Percentiles rank a stretch among this genome's conserved stretches.
These are phyloP conservation scores for Clarkia xantiana DNA, from an alignment of 345 rosid species.

Conservation along the genomic window DNA sequence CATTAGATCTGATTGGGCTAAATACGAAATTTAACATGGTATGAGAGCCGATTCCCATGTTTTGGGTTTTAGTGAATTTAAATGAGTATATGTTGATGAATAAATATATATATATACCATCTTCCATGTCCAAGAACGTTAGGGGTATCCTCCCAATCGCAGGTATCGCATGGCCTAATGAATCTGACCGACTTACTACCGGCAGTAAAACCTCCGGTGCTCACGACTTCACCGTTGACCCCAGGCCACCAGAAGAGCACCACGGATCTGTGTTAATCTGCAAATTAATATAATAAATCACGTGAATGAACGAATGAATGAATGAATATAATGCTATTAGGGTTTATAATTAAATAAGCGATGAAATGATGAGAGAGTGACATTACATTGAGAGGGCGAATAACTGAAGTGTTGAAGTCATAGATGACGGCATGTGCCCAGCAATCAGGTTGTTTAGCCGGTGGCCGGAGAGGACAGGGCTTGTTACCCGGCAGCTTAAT, in stretches of 20 bases:
- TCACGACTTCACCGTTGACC: slow-evolving; percentile 46
- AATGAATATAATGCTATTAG: not conserved
- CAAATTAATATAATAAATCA: too few species aligned
- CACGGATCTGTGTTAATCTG: slow-evolving; percentile 70
- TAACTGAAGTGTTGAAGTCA: slow-evolving; percentile 27
- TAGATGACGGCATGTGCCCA: slow-evolving; percentile 46
- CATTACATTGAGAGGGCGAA: slow-evolving; percentile 39
- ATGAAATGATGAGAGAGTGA: not conserved
- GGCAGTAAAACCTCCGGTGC: slow-evolving; percentile 57
- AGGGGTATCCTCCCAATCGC: slow-evolving; percentile 61
- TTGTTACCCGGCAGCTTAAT: slow-evolving; percentile 17
- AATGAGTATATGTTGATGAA: not conserved
- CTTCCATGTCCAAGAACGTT: slow-evolving; percentile 49
- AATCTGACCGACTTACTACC: slow-evolving; percentile 62
- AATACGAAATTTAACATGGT: too few species aligned
- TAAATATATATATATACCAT: slow-evolving; percentile 27
- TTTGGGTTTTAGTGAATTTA: too few species aligned
- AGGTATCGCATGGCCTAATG: slow-evolving; percentile 18
- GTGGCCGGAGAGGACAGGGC: slow-evolving; percentile 21
- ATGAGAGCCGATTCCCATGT: too few species aligned
- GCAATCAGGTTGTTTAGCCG: slow-evolving; percentile 33
- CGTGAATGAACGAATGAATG: not conserved
- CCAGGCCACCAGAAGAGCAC: slow-evolving; percentile 88
- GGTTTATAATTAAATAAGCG: not conserved
- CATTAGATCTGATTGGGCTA: too few species aligned